Base-by-base conservation (phyloP, 2,329 filamentous ascomycete genomes). In the Pseudovirgaria hyperparasitica region DNA sequence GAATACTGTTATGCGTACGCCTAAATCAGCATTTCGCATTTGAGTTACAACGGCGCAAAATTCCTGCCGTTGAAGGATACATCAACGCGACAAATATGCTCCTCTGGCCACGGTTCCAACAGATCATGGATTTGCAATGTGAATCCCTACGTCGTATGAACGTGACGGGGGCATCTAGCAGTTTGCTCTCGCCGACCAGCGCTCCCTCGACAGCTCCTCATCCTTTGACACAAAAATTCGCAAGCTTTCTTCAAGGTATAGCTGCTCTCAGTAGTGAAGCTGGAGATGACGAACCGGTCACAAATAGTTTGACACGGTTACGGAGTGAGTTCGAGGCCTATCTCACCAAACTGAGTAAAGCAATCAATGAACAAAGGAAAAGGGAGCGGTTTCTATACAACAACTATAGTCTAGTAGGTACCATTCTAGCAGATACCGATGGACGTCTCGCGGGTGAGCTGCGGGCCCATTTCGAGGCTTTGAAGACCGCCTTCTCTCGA, bases 71-170 rank as follows among this genome's bases (percentile, higher is more conserved):
- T 2, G 90, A 98, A 46, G 69, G 73, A 20, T 98, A 98, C 49
- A 77, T 94, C 48, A 98, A 98, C 50, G 86, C 75, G 23, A 92
- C 84, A 5, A 86, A 80, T 46, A 98, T 98, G 84, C 71, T 90
- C 3, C 70, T 98, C 5, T 98, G 90, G 90, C 90, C 90, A 6
- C 77, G 87, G 15, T 81, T 98, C 43, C 92, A 98, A 54, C 72
- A 82, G 30, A 76, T 93, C 41, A 92, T 98, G 74, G 86, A 93
- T 49, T 69, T 77, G 29, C 90, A 98, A 50, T 85, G 81, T 57
- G 85, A 93, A 28, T 92, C 82, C 1, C 67, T 98, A 19, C 79
- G 78, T 27, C 67, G 65, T 33, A 55, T 63, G 4, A 45, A 38
- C 22, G 46, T 50, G 4, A 43, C 54, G 3, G 42, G 45, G 4